Conservation (phyloP, 179 eudicot genomes). For the Dionaea muscipula region DNA sequence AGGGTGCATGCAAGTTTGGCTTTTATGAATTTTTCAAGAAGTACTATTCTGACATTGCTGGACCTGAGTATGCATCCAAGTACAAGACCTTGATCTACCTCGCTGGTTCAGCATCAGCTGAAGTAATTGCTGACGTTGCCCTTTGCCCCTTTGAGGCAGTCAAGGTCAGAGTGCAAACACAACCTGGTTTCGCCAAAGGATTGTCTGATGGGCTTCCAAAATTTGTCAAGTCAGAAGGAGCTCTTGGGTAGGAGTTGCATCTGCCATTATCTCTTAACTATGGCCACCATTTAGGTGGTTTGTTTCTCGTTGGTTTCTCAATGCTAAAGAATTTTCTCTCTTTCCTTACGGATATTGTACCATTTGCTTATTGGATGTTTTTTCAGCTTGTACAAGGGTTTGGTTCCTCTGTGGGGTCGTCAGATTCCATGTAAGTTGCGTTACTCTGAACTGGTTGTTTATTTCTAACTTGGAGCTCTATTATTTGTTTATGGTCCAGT, state of each 20-base stretch:
- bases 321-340: background rate
- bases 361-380: background rate
- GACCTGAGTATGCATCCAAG: slow-evolving; percentile 26
- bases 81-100: slow-evolving; percentile 27
- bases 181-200: slow-evolving; percentile 14
- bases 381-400: slow-evolving; percentile 37
- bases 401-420: slow-evolving; percentile 55
- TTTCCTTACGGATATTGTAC: background rate
- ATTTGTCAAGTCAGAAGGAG: slow-evolving; percentile 18
- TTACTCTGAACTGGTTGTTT: background rate
- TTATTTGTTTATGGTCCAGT: background rate
- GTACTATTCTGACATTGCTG: slow-evolving; percentile 24
- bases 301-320: background rate
- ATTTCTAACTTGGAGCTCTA: background rate
- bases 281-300: background rate
- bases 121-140: slow-evolving; percentile 25
- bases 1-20: slow-evolving; percentile 33
- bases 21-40: slow-evolving; percentile 31
- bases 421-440: slow-evolving; percentile 39
- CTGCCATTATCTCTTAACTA: background rate
- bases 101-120: slow-evolving; percentile 31
- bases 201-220: slow-evolving; percentile 17
- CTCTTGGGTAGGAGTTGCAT: slow-evolving; percentile 8
- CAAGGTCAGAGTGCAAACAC: slow-evolving; percentile 19
- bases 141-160: slow-evolving; percentile 30